phyloP scores from a whole-genome alignment of 768 basidiomycete genomes.

The Cantharellus cinnabarinus region DNA sequence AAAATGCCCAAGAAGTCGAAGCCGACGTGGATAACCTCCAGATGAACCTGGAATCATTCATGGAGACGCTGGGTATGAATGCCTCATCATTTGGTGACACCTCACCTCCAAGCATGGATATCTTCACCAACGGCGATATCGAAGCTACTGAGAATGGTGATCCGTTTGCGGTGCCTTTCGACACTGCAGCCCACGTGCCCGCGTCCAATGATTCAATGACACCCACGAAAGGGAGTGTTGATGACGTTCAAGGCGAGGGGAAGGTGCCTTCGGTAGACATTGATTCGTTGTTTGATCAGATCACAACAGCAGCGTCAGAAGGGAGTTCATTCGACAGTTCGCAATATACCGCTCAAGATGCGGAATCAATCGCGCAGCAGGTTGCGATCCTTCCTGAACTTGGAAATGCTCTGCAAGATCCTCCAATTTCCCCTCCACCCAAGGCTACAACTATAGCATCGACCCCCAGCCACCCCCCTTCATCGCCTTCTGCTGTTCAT shows the following conservation, averaged over 20 bases:
- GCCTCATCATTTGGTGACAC: background rate
- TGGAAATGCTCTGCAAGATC: too few species aligned
- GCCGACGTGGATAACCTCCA: constrained; percentile 1
- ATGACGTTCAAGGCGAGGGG: background rate
- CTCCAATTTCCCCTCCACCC: too few species aligned
- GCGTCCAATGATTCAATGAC: background rate
- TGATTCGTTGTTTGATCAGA: background rate
- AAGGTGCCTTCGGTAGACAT: background rate
- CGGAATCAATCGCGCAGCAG: background rate
- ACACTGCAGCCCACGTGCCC: too few species aligned
- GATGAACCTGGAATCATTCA: background rate
- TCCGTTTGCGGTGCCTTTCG: background rate
- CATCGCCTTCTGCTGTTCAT: too few species aligned
- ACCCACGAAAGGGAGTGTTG: background rate
- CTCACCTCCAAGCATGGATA: background rate
- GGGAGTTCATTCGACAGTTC: background rate
- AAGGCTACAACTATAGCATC: too few species aligned
- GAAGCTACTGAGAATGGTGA: background rate
- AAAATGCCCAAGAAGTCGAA: background rate
- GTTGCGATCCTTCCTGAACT: background rate
- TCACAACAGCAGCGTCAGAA: background rate
- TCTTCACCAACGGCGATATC: background rate
- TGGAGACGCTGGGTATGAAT: background rate
- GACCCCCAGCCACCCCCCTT: too few species aligned
- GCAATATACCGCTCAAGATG: background rate